Base-by-base conservation (phyloP, 192 early-diverging fungal species). In the Coemansia aciculifera region DNA sequence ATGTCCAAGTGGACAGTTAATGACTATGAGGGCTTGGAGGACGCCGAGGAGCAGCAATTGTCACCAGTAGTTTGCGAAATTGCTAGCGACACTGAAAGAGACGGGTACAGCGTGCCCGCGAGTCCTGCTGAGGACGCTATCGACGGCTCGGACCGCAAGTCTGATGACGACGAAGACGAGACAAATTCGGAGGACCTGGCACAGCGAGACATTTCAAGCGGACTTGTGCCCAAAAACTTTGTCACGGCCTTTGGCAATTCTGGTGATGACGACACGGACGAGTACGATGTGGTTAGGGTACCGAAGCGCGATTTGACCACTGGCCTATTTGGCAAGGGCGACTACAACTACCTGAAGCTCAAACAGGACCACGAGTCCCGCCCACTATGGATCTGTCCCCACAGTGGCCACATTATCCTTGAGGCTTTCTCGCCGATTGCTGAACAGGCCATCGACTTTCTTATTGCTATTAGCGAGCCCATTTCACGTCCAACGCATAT, bases 401-500 rank as follows among this genome's bases (percentile, higher is more conserved):
- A 87, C 23, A 90, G 85, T 78, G 88, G 90, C 3, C 85, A 90
- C 46, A 93, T 99, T 64, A 92, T 95, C 48, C 85, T 99, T 1
- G 98, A 99, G 85, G 93, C 93, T 13, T 99, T 99, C 59, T 98
- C 95, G 9, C 94, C 95, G 5, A 95, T 98, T 69, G 90, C 95
- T 10, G 93, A 95, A 67, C 91, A 96, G 69, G 96, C 96, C 1
- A 92, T 94, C 51, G 98, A 99, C 85, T 96, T 98, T 72, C 74
- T 98, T 15, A 93, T 95, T 54, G 90, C 96, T n/a, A 94, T 99
- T 62, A 92, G 94, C 60, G 98, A 99, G 70, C 98, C 98, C 48
- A 86, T 98, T 4, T 92, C 90, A 69, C 86, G 93, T 71, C 90
- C 86, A 17, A 75, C 80, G 46, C 62, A 73, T 56, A 69, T 69